These are phyloP conservation scores for Claviceps quebecensis DNA, from an alignment of 2,329 filamentous ascomycete species.

Conservation along the genomic window DNA sequence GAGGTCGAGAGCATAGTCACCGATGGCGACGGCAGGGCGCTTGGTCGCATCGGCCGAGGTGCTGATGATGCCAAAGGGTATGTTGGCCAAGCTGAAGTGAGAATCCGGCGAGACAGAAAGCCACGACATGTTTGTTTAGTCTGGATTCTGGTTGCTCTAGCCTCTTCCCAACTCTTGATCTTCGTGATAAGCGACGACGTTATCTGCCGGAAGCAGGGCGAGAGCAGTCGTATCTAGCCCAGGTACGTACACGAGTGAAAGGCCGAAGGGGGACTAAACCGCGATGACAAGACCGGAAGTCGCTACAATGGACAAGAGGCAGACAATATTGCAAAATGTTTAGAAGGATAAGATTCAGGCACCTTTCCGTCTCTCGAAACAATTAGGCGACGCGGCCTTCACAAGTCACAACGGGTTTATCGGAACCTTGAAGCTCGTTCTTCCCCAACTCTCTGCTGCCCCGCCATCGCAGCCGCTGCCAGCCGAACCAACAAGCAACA, in stretches of 20 bases:
- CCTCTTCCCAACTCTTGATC: too few relatives aligned
- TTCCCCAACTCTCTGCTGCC: neutral
- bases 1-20: slow-evolving; percentile 57
- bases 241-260: neutral
- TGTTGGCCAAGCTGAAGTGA: slow-evolving; percentile 61
- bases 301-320: neutral
- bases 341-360: neutral
- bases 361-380: neutral
- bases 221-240: too few relatives aligned
- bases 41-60: slow-evolving; percentile 40
- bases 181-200: neutral
- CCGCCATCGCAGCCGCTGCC: neutral
- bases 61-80: slow-evolving; percentile 72
- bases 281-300: neutral
- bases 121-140: slow-evolving; percentile 10
- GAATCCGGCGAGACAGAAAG: slow-evolving; percentile 12
- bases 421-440: neutral
- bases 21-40: slow-evolving; percentile 58
- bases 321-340: neutral
- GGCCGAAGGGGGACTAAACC: neutral
- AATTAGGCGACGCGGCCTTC: neutral
- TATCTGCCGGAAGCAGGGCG: neutral
- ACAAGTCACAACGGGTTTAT: too few relatives aligned
- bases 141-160: too few relatives aligned
- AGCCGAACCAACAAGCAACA: neutral